Conservation (phyloP, 2,329 filamentous ascomycete species). For the Pseudocercospora macadamiae region DNA sequence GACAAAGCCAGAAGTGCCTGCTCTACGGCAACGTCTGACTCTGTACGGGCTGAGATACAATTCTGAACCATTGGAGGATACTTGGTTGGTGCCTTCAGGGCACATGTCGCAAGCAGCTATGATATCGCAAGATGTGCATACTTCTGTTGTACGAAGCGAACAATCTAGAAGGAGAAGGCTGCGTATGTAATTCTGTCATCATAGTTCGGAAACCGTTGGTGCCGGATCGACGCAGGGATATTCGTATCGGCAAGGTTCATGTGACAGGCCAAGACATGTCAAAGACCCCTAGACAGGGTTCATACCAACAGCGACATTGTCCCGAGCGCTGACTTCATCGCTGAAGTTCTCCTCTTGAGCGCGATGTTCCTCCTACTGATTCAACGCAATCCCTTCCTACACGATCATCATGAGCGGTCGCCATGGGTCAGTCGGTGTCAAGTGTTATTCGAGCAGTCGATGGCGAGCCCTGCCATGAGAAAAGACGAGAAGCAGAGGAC, state of each 20-base stretch:
- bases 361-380: not conserved
- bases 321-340: constrained; percentile 6
- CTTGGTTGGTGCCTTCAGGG: no score
- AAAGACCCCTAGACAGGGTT: not conserved
- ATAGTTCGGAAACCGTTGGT: not conserved
- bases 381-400: not conserved
- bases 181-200: constrained; percentile 5
- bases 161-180: not conserved
- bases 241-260: constrained; percentile 2
- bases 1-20: no score
- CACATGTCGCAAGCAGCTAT: no score
- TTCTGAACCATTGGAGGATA: no score
- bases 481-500: constrained; percentile 16
- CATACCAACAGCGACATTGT: constrained; percentile 6
- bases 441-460: constrained; percentile 1
- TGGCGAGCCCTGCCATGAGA: constrained; percentile 6
- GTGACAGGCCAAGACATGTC: not conserved
- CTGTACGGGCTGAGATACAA: no score
- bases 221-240: not conserved
- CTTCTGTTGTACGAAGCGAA: no score
- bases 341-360: not conserved
- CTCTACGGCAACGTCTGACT: no score
- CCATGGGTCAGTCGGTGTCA: constrained; percentile 6
- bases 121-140: no score
- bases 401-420: not conserved